A percentile compares a stretch with the other conserved stretches of the same genome.
Conservation (phyloP, 176 grass and related monocot genomes). For the Rhynchospora breviuscula region DNA sequence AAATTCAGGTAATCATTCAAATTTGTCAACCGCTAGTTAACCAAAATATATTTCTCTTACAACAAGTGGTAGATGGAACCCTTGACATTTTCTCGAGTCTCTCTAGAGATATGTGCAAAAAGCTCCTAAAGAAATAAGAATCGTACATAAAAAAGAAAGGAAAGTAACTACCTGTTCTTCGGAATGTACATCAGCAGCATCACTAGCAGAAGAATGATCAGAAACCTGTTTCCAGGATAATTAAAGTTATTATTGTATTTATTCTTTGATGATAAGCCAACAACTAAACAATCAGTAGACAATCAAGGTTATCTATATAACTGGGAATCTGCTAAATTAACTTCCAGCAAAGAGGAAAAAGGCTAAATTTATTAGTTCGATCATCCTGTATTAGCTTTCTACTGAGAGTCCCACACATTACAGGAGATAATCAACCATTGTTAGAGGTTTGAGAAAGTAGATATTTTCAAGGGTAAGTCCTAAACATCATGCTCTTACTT, state of each 20-base stretch:
- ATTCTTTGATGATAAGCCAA: background rate
- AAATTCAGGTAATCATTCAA: background rate
- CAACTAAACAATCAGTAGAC: background rate
- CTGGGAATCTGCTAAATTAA: background rate
- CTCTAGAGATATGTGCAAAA: background rate
- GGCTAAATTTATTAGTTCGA: background rate
- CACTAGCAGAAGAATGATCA: slow-evolving; percentile 11
- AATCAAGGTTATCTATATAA: background rate
- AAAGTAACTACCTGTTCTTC: background rate
- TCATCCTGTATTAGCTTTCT: background rate
- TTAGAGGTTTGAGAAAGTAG: background rate
- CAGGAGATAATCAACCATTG: background rate
- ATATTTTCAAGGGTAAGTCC: background rate
- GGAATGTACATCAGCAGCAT: background rate
- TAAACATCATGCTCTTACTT: slow-evolving; percentile 29
- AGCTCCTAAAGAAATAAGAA: background rate
- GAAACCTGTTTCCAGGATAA: slow-evolving; percentile 8
- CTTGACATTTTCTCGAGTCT: background rate
- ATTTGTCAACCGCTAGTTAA: background rate
- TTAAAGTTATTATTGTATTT: background rate
- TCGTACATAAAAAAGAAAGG: background rate
- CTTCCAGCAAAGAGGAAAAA: background rate
- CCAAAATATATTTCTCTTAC: background rate
- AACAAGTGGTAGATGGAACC: background rate
- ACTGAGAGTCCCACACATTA: background rate